Evolutionary conservation across 1,284 basidiomycete species (phyloP), one percentile per base, ranked within the genome.

Genomic region (Paramarasmius palmivorus): DNA sequence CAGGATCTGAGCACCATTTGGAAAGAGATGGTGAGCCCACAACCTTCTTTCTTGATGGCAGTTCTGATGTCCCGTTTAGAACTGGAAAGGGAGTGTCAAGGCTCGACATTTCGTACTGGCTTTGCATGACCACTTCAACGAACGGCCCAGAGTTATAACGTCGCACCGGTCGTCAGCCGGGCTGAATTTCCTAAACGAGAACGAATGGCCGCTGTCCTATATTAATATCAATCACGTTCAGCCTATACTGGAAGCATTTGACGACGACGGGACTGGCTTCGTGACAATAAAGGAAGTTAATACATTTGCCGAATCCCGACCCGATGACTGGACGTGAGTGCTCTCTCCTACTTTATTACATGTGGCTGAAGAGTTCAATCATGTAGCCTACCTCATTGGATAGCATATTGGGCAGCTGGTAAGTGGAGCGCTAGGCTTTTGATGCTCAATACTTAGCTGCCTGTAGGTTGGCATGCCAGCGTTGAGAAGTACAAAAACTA

Each of bases 241-340:
- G 50, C 68, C 74, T 2, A 75, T 78, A n/a, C 42, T 72, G 15
- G 77, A 81, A 57, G 76, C 77, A 0, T 72, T 79, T 34, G 77
- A 79, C 52, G 76, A 79, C 46, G 78, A 80, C 50, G 76, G 73
- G 0, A 76, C 75, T 0, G 76, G 77, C 0, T 79, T 72, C 53
- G 65, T 76, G 17, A 78, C 73, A 9, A 66, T 79, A 12, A 70
- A 71, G 7, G 78, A 79, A 55, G 73, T 77, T 8, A 81, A 81
- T 54, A 65, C 65, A 5, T 77, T 78, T 41, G 70, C 71, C 14
- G 45, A 59, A 1, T 53, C 58, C 50, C 53, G 68, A 32, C 70
- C 68, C 1, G 53, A 57, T 8, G 63, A 65, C 23, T 74, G 74
- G 65, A 68, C 68, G 67, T 70, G 48, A 22, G 61, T 55, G n/a